Base-by-base conservation (phyloP, 768 basidiomycete genomes). In the Lentinula boryana region DNA sequence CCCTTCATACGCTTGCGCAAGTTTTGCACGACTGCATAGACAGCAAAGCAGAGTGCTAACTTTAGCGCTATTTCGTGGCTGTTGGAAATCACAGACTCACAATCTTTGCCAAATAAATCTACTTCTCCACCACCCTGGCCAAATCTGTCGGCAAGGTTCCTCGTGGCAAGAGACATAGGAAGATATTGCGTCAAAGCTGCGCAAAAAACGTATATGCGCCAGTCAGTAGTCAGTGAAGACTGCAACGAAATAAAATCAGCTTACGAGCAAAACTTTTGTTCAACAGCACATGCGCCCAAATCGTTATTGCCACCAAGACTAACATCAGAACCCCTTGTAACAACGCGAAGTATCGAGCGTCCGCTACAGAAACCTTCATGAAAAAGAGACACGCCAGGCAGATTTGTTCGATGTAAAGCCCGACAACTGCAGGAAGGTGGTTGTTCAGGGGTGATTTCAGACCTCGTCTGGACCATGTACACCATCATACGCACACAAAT, bases 341-440 rank as follows among this genome's bases (percentile, higher is more conserved):
- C 13, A 80, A 62, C 4, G 80, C 78, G 0, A 72, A 58, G 23
- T 62, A 49, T 4, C 62, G 38, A 15, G 61, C 63, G n/a, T 70
- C 68, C 9, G 76, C 71, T 27, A 74, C 63, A 62, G 74, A 66
- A 2, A 73, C 69, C 60, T 80, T 80, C 58, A 91, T 72, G 79
- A 91, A 89, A 75, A 89, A 87, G 9, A 89, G 75, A 16, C 83
- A 85, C 5, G 80, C 77, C 16, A 89, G 72, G 64, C 83, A 85
- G 33, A 88, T 72, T 66, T 89, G 83, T 66, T 87, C 83, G 66
- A 89, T 85, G 68, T 91, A 91, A 50, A 91, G 76, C 0, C 87
- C 88, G 32, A 86, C 83, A 65, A 89, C 74, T 86, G 66, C 13
- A 38, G 74, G 68, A 9, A 27, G 27, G 27, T 27, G 27, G 27